Conservation (phyloP, 352 stramenopile genomes). For the Pythium guiyangense region DNA sequence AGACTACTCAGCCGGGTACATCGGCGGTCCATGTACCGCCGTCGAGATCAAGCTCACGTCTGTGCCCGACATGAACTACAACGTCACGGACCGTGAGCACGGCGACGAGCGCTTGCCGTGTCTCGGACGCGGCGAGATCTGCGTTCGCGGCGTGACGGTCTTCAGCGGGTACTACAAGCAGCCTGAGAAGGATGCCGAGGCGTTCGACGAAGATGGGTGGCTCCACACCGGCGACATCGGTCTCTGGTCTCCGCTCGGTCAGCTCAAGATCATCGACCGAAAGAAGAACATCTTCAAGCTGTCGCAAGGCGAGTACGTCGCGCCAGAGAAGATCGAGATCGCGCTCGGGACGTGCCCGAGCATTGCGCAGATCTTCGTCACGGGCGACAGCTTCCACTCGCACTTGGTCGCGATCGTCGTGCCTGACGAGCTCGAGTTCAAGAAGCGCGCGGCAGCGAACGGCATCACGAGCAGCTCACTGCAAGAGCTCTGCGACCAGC, state of each 20-base stretch:
- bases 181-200: conserved; percentile 88
- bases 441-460: conserved; percentile 26
- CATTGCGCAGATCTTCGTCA: conserved; percentile 94
- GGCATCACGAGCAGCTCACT: conserved; percentile 25
- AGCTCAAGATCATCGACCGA: conserved; percentile 88
- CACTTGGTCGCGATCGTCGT: conserved; percentile 94
- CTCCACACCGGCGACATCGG: conserved; percentile 97
- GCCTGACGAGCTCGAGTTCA: conserved; percentile 46
- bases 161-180: conserved; percentile 95
- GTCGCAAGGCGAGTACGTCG: conserved; percentile 95
- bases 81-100: conserved; percentile 63
- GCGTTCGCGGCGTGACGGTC: conserved; percentile 76
- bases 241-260: conserved; percentile 90
- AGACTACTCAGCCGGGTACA: conserved; percentile 78
- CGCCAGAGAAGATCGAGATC: conserved; percentile 97
- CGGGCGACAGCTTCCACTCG: conserved; percentile 95
- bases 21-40: conserved; percentile 84
- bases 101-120: conserved; percentile 33
- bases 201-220: conserved; percentile 90
- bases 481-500: conserved; percentile 53
- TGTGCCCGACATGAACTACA: conserved; percentile 97
- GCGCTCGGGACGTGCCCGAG: conserved; percentile 85
- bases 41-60: conserved; percentile 93
- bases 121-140: conserved; percentile 60
- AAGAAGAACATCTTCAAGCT: conserved; percentile 96